Conservation (phyloP, 2,329 filamentous ascomycete genomes). For the Didymella pinodella region DNA sequence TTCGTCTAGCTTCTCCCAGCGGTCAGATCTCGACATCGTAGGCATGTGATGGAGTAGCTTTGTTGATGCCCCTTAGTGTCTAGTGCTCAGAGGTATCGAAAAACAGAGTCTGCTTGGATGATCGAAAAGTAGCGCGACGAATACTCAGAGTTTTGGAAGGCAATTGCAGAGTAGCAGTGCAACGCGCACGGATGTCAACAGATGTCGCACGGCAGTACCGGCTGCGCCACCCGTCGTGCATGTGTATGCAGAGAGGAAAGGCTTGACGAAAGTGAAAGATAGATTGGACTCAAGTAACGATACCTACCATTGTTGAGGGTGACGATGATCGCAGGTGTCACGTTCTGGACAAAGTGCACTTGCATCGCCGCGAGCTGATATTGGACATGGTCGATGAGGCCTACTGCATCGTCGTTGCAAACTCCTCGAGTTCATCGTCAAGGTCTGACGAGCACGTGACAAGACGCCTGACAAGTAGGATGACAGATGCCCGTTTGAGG, state of each 20-base stretch:
- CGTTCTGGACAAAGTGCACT: slow-evolving; percentile 29
- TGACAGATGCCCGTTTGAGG: neutral
- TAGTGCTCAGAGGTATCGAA: neutral
- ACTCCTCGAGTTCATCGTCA: neutral
- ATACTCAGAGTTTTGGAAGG: neutral
- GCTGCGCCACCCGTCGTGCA: slow-evolving; percentile 29
- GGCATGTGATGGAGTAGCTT: neutral
- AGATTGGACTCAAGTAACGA: slow-evolving; percentile 20
- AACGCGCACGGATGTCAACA: slow-evolving; percentile 16
- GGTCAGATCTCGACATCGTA: neutral
- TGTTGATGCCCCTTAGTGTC: neutral
- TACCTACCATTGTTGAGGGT: slow-evolving; percentile 18
- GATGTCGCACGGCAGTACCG: slow-evolving; percentile 28
- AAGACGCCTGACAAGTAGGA: slow-evolving; percentile 2
- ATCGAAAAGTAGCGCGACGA: neutral
- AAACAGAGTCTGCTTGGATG: neutral
- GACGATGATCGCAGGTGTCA: slow-evolving; percentile 8
- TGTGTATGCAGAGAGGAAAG: slow-evolving; percentile 14
- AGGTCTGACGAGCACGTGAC: slow-evolving; percentile 8
- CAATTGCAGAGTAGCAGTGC: neutral
- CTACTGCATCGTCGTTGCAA: neutral
- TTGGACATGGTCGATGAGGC: neutral
- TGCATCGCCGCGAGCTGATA: slow-evolving; percentile 25
- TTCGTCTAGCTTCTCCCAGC: neutral
- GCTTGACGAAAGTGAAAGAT: slow-evolving; percentile 8